Conservation (phyloP, 2,329 filamentous ascomycete species). For the Xylaria sp. region DNA sequence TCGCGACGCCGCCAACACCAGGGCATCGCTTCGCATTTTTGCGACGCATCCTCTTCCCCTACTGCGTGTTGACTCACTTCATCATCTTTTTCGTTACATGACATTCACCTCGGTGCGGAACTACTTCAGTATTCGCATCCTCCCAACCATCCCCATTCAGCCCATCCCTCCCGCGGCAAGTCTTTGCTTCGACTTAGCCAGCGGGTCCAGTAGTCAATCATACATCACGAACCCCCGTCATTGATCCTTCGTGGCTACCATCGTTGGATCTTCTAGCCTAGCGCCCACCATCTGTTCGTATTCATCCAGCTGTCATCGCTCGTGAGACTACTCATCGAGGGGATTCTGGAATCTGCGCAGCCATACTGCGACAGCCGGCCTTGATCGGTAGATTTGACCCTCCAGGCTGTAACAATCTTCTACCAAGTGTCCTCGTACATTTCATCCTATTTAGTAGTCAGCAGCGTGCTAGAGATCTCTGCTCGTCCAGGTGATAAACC, state of each 20-base stretch:
- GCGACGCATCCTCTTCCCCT: slow-evolving; percentile 9
- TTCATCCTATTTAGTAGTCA: slow-evolving; percentile 44
- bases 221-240: slow-evolving; percentile 4
- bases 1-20: slow-evolving; percentile 3
- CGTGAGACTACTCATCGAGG: slow-evolving; percentile 34
- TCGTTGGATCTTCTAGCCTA: slow-evolving; percentile 22
- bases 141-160: slow-evolving; percentile 1
- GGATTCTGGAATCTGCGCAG: slow-evolving; percentile 26
- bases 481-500: slow-evolving; percentile 46
- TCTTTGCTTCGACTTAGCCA: slow-evolving; percentile 37
- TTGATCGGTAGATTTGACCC: slow-evolving; percentile 44
- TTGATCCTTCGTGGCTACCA: slow-evolving; percentile 27
- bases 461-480: slow-evolving; percentile 42
- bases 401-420: slow-evolving; percentile 45
- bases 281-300: slow-evolving; percentile 31
- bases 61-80: slow-evolving; percentile 13
- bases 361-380: slow-evolving; percentile 28
- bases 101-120: neutral
- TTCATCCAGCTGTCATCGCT: slow-evolving; percentile 21
- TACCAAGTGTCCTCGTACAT: slow-evolving; percentile 42
- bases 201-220: slow-evolving; percentile 40
- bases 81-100: neutral
- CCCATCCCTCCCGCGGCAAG: slow-evolving; percentile 35
- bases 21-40: slow-evolving; percentile 2
- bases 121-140: slow-evolving; percentile 5